Base-by-base conservation (phyloP, 2,329 filamentous ascomycete genomes). In the Chaetomium strumarium region DNA sequence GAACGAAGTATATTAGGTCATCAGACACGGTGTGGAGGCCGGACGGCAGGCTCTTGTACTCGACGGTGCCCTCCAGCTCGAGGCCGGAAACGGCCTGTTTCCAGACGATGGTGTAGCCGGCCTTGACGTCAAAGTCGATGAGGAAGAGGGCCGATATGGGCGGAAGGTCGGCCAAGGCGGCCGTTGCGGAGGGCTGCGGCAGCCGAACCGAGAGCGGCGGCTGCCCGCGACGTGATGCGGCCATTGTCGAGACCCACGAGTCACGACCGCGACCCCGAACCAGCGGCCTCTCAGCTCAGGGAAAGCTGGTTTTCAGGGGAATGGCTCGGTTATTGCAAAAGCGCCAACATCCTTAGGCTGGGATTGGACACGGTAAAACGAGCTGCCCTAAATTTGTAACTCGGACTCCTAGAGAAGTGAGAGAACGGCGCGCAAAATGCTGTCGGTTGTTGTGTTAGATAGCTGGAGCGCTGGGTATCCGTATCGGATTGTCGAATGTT, bases 31-130 rank as follows among this genome's bases (percentile, higher is more conserved):
- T 87, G 71, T 99, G 93, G 46, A 96, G 71, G 20, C 93, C 93
- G 0, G 92, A 97, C 2, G 93, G 93, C 43, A 99, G 78, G 56
- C 90, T 95, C 72, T 96, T 97, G 79, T 90, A 99, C 71, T 99
- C 93, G 64, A 96, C 90, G 20, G 87, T 83, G 51, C 90, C 90
- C 61, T 95, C 88, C 45, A 97, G 79, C 69, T 80, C 77, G 71
- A 92, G 78, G 45, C 81, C 84, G 13, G 83, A 76, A 1, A 82
- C 71, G 12, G 85, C 81, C 60, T 81, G 83, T 69, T 95, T 90
- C 93, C 93, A 97, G 34, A 83, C 82, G 65, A 97, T 86, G 42
- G 90, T 95, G 70, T 85, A 95, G 74, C 90, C 90, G 64, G 90
- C 86, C 69, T 91, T 93, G 72, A 92, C 86, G 70, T 96, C 90